These are phyloP conservation scores for Hypericum perforatum DNA, from an alignment of 345 rosid genomes.

Conservation along the genomic window DNA sequence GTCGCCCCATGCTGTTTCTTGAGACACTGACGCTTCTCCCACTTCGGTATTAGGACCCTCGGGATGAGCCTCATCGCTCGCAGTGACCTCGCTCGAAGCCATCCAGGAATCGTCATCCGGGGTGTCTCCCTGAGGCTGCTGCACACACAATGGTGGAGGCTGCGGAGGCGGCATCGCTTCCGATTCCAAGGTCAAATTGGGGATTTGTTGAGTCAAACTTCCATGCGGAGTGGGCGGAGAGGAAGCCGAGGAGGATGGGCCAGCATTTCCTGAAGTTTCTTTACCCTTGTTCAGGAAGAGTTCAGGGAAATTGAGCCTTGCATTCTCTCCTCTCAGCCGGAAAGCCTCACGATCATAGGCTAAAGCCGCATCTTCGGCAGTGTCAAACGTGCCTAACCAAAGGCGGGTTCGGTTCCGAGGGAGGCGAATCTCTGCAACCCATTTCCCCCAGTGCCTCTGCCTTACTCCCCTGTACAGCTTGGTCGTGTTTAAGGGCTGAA, in stretches of 20 bases:
- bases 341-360: slow-evolving; percentile 91
- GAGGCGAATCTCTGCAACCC: slow-evolving; percentile 96
- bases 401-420: slow-evolving; percentile 86
- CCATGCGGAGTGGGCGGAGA: slow-evolving; percentile 19
- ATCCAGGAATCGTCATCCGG: slow-evolving; percentile 32
- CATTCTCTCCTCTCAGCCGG: slow-evolving; percentile 75
- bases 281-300: slow-evolving; percentile 53
- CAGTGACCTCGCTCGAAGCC: slow-evolving; percentile 24
- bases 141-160: slow-evolving; percentile 8
- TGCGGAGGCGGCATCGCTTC: slow-evolving; percentile 10
- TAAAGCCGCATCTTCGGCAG: slow-evolving; percentile 85
- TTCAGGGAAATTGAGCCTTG: slow-evolving; percentile 83
- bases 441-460: slow-evolving; percentile 97
- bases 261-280: slow-evolving; percentile 18
- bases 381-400: slow-evolving; percentile 94
- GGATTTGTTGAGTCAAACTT: slow-evolving; percentile 18
- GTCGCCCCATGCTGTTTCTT: slow-evolving; percentile 57
- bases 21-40: slow-evolving; percentile 26
- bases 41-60: slow-evolving; percentile 16
- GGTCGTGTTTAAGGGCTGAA: slow-evolving; percentile 64
- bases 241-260: slow-evolving; percentile 15
- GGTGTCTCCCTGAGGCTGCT: slow-evolving; percentile 18
- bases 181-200: slow-evolving; percentile 1
- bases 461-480: slow-evolving; percentile 89
- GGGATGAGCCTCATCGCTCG: slow-evolving; percentile 21